Evolutionary conservation across 176 grass and related monocot genomes (phyloP), one percentile per base, ranked within the genome.

Genomic region (Guadua angustifolia): DNA sequence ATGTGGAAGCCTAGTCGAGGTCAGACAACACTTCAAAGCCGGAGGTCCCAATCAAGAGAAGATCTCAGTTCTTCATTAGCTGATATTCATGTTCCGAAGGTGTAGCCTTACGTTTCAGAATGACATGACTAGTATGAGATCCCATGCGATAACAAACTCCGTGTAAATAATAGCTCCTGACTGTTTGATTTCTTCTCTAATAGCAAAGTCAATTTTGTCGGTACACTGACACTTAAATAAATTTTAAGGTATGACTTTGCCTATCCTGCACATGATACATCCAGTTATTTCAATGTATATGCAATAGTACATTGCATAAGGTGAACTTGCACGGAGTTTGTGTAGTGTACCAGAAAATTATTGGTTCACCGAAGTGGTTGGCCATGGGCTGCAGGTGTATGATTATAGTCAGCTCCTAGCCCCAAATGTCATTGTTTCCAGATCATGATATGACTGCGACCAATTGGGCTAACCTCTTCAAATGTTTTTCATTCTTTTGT

Each of bases 11-110:
- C 95, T 47, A 83, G 47, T 35, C 79, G 92, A 78, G 93, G 96
- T 69, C 91, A 94, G 88, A 88, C 96, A 29, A 99, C 93, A 66
- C 96, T 99, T 62, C 88, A 89, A 80, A 99, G 96, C 66, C 85
- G 96, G 47, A 90, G 96, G 77, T 95, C 96, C 15, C 93, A 91
- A 79, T 99, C 96, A 21, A 93, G 96, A 92, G 93, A 99, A 89
- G 96, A 99, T 88, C 93, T 99, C 67, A 95, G 11, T 57, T 87
- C 88, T 75, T 90, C 93, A 12, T 67, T 99, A 42, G 91, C 87
- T 24, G 96, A 99, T 74, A 45, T 87, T 84, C 92, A 97, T 74
- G 45, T 90, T 79, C 80, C 84, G 66, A 99, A 99, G 89, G 85
- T 90, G 82, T 95, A 88, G 84, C 79, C 24, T 81, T 80, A 87